A percentile compares a stretch with the other conserved stretches of the same genome.
These are phyloP conservation scores for Rhododendron kiyosumense DNA, from an alignment of 148 eudicot genomes.

Conservation along the genomic window DNA sequence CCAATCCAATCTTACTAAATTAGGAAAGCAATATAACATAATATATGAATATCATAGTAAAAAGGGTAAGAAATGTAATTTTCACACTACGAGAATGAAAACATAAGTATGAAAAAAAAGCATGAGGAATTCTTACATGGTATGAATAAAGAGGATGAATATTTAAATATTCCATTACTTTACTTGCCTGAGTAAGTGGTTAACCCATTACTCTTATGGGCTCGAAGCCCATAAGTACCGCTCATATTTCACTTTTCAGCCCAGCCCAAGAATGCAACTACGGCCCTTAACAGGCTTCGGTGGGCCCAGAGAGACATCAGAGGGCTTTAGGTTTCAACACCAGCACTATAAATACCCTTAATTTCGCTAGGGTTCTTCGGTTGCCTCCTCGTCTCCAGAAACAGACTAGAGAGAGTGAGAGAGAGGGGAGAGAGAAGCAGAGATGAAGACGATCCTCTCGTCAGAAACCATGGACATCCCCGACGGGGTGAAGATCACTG, in stretches of 20 bases:
- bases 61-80: no score
- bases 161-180: no score
- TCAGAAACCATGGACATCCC: slow-evolving; percentile 71
- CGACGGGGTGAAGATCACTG: slow-evolving; percentile 44
- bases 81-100: no score
- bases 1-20: no score
- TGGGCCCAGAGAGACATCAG: background rate
- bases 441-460: slow-evolving; percentile 56
- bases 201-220: background rate
- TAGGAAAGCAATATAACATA: no score
- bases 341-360: background rate
- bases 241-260: background rate
- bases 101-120: no score
- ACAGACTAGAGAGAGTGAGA: background rate
- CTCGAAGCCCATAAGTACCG: background rate
- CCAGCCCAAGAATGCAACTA: no score
- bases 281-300: background rate
- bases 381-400: background rate
- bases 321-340: background rate
- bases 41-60: no score
- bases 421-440: background rate
- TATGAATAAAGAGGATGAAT: no score
- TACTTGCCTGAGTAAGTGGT: no score
- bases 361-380: slow-evolving; percentile 4
- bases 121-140: no score